Conservation (phyloP, 2,329 filamentous ascomycete genomes). For the Cryphonectria radicalis region DNA sequence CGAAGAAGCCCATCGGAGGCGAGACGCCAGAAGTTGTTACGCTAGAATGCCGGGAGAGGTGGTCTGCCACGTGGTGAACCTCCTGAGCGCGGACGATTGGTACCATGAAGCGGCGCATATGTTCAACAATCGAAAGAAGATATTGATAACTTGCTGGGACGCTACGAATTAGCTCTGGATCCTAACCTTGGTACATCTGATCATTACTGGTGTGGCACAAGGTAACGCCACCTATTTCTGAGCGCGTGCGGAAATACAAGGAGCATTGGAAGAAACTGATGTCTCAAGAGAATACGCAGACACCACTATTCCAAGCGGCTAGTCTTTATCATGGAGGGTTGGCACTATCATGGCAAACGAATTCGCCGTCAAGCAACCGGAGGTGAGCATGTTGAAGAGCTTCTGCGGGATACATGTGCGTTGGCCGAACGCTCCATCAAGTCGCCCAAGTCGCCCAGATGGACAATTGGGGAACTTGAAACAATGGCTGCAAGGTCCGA, state of each 20-base stretch:
- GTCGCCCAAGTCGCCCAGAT: background rate
- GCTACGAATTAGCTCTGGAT: background rate
- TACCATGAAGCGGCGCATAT: background rate
- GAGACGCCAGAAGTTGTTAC: too few species aligned
- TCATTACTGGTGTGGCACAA: background rate
- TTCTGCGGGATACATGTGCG: background rate
- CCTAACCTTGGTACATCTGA: background rate
- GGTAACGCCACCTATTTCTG: too few species aligned
- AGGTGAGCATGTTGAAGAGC: too few species aligned
- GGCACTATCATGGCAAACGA: too few species aligned
- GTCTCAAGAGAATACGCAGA: background rate
- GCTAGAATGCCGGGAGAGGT: too few species aligned
- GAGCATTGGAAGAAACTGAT: background rate
- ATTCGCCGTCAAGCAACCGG: too few species aligned
- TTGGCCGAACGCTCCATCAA: background rate
- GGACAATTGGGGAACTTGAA: background rate
- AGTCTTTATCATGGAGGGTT: background rate
- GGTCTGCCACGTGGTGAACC: background rate
- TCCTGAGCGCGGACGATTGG: background rate
- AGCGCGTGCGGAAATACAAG: background rate
- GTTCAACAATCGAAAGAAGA: background rate
- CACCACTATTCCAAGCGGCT: background rate
- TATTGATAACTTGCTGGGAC: background rate
- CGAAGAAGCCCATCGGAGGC: too few species aligned
- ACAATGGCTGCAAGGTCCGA: background rate